Evolutionary conservation across 1,139 yeast species (phyloP), one percentile per base, ranked within the genome.

Genomic region (Debaryomycetaceae sp.): DNA sequence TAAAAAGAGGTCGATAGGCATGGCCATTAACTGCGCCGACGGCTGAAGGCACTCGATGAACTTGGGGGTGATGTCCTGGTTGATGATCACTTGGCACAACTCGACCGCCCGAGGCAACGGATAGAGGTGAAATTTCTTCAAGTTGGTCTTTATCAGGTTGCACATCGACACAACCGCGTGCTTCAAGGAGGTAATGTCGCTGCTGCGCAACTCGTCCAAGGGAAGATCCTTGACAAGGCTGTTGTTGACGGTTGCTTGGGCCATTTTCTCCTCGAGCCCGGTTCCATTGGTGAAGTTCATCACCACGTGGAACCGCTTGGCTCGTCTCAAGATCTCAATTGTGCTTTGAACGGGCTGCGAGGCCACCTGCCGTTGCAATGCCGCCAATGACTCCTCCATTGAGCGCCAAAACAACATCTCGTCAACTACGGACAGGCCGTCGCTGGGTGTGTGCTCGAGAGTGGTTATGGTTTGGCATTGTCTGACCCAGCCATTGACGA

Each of bases 321-420:
- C 88, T 22, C 71, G 61, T 38, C 76, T 74, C 35, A 89, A 62
- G 2, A 84, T 58, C 3, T 74, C 75, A 15, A 86, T 54, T 0
- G 94, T 75, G n/a, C 71, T 50, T 16, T 58, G 60, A 1, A 85
- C 74, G 20, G 75, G 78, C 0, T 68, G 65, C 0, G 75, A 61
- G 7, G 66, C 54, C 2, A 83, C 54, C 49, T 86, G 96, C 2
- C 63, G 62, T 31, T 73, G 72, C 1, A 85, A 65, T 4, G 78
- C 63, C 4, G 48, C 40, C 22, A 89, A 58, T 0, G 88, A 80
- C 1, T 58, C 51, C 45, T 84, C 93, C 65, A 84, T 66, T 0
- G 86, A 74, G 15, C 65, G 61, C 96, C 97, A 89, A 45, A 84
- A 89, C 32, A 70, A 75, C 9, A 83, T 67, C 47, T 89, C 96